Conservation (phyloP, 2,329 filamentous ascomycete species). For the Tolypocladium endophyticum region DNA sequence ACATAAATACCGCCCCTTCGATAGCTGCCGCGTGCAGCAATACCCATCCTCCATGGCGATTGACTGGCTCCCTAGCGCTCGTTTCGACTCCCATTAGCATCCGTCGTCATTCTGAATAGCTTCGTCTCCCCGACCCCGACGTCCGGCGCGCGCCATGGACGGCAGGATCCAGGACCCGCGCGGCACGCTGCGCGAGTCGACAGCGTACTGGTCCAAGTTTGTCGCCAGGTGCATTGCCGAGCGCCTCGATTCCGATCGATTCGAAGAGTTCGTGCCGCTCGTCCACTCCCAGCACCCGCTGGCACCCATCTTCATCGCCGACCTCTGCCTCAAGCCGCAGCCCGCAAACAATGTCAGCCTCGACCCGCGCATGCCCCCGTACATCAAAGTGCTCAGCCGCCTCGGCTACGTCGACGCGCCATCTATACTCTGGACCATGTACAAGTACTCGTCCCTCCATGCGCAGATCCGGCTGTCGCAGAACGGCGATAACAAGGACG, state of each 20-base stretch:
- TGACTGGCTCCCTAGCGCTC: not conserved
- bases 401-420: slow-evolving; percentile 42
- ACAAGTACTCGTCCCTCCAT: slow-evolving; percentile 46
- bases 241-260: slow-evolving; percentile 42
- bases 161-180: slow-evolving; percentile 7
- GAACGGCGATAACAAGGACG: slow-evolving; percentile 6
- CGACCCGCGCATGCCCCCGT: slow-evolving; percentile 49
- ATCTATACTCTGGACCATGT: slow-evolving; percentile 43
- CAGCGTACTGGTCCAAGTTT: slow-evolving; percentile 39
- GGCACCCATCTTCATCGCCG: slow-evolving; percentile 38
- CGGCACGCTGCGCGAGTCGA: slow-evolving; percentile 15
- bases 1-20: not conserved
- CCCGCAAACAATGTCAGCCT: slow-evolving; percentile 36
- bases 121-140: not conserved
- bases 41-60: not conserved
- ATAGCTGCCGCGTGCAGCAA: slow-evolving; percentile 5
- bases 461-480: slow-evolving; percentile 4
- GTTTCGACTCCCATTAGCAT: not conserved
- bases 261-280: slow-evolving; percentile 39
- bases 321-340: slow-evolving; percentile 47
- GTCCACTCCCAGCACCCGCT: slow-evolving; percentile 42
- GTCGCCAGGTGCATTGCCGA: slow-evolving; percentile 36
- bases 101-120: not conserved
- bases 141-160: slow-evolving; percentile 13
- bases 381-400: slow-evolving; percentile 44